phyloP scores from a whole-genome alignment of 441 rosid genomes.

The Rhodomyrtus psidioides region DNA sequence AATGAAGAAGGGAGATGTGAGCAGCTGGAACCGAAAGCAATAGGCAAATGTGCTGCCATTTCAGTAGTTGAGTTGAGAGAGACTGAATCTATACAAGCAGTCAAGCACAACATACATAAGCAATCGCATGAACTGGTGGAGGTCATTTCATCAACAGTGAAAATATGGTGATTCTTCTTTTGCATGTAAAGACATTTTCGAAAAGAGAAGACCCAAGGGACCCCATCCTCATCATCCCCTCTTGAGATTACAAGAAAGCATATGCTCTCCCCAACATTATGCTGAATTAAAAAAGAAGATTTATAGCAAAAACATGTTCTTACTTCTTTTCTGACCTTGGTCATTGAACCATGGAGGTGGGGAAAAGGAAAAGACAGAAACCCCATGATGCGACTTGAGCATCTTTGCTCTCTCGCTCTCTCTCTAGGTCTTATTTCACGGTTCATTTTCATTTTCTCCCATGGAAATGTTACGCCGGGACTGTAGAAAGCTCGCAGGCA shows the following conservation, averaged over 20 bases:
- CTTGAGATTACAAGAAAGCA: slow-evolving; percentile 23
- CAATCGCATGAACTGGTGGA: neutral
- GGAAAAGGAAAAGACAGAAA: neutral
- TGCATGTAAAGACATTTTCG: slow-evolving; percentile 30
- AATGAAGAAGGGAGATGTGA: neutral
- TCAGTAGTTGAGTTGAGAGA: neutral
- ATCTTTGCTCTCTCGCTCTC: neutral
- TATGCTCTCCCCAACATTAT: slow-evolving; percentile 5
- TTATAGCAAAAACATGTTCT: too few relatives aligned
- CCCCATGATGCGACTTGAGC: neutral
- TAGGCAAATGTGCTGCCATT: neutral
- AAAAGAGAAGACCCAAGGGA: slow-evolving; percentile 25
- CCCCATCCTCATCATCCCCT: slow-evolving; percentile 9
- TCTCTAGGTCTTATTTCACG: neutral
- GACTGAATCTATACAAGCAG: neutral
- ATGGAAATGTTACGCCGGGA: neutral
- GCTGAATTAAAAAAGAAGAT: too few relatives aligned
- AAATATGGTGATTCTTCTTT: slow-evolving; percentile 10
- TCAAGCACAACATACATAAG: neutral
- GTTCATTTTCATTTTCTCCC: neutral
- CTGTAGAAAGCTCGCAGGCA: neutral
- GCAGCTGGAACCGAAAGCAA: neutral
- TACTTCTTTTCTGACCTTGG: too few relatives aligned
- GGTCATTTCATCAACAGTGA: neutral
- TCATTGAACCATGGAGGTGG: neutral